Evolutionary conservation across 192 early-diverging fungal genomes (phyloP).

Genomic region (Podila horticola): DNA sequence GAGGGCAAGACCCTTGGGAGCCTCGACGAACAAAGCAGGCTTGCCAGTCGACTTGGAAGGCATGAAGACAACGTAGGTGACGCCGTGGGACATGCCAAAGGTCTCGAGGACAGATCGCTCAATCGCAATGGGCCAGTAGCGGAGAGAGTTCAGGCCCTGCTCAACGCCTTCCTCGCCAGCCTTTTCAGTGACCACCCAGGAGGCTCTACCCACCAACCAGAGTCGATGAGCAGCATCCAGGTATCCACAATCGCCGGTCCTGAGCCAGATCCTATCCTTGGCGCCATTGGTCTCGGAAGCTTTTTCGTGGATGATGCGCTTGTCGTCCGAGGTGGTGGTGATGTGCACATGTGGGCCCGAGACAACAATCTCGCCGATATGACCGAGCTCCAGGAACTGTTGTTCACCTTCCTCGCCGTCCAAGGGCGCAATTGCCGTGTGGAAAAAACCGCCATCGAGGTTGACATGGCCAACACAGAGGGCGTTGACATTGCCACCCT

Average conservation of each 20-base stretch:
- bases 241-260: slow-evolving; percentile 50
- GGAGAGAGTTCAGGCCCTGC: slow-evolving; percentile 31
- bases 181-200: slow-evolving; percentile 40
- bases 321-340: slow-evolving; percentile 45
- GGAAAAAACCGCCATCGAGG: slow-evolving; percentile 39
- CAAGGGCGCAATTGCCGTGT: slow-evolving; percentile 33
- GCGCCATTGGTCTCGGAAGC: slow-evolving; percentile 21
- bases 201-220: slow-evolving; percentile 46
- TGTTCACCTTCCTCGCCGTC: slow-evolving; percentile 26
- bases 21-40: slow-evolving; percentile 46
- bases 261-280: slow-evolving; percentile 40
- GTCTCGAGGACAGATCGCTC: slow-evolving; percentile 49
- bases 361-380: slow-evolving; percentile 48
- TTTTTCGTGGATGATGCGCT: slow-evolving; percentile 39
- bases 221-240: slow-evolving; percentile 25
- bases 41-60: slow-evolving; percentile 34
- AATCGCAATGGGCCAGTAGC: slow-evolving; percentile 48
- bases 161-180: slow-evolving; percentile 14
- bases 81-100: slow-evolving; percentile 41
- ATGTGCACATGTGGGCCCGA: slow-evolving; percentile 51
- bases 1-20: slow-evolving; percentile 33
- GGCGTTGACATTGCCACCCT: slow-evolving; percentile 43
- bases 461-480: slow-evolving; percentile 49
- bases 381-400: slow-evolving; percentile 36
- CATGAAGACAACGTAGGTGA: slow-evolving; percentile 51